Evolutionary conservation across 1,284 basidiomycete species (phyloP).

Genomic region (Rhodotorula sp.): DNA sequence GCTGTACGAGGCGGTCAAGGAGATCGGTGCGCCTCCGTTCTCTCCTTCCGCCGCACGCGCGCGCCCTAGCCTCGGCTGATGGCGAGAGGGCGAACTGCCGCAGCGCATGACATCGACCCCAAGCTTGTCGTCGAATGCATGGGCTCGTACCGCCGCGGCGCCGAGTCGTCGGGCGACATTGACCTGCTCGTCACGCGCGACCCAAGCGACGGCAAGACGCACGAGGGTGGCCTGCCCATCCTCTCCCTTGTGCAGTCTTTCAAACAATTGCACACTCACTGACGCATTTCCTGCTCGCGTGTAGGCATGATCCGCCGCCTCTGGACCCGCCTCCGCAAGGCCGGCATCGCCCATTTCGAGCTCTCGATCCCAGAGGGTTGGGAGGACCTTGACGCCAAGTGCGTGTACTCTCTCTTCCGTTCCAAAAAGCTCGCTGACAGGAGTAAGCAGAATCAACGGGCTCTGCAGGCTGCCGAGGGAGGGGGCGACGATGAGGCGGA

Average conservation of each 20-base stretch:
- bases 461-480: slow-evolving; percentile 59
- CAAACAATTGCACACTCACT: no score
- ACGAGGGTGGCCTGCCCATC: slow-evolving; percentile 51
- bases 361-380: slow-evolving; percentile 65
- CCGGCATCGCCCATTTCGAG: slow-evolving; percentile 71
- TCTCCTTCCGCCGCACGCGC: background rate
- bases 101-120: slow-evolving; percentile 70
- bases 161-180: slow-evolving; percentile 77
- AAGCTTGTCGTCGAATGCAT: slow-evolving; percentile 72
- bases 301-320: slow-evolving; percentile 13
- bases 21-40: slow-evolving; percentile 6
- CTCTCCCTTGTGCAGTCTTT: no score
- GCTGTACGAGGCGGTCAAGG: slow-evolving; percentile 71
- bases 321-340: slow-evolving; percentile 54
- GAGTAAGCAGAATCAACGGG: slow-evolving; percentile 54
- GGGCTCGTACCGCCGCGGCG: slow-evolving; percentile 76
- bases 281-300: background rate
- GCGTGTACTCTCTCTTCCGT: slow-evolving; percentile 55
- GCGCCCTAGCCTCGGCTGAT: background rate
- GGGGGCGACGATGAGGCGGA: slow-evolving; percentile 62
- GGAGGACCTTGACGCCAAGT: slow-evolving; percentile 68
- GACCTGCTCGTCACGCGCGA: slow-evolving; percentile 82
- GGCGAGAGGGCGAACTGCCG: background rate
- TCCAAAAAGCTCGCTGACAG: background rate
- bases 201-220: slow-evolving; percentile 65